A percentile compares a stretch with the other conserved stretches of the same genome.
phyloP scores from a whole-genome alignment of 2,329 filamentous ascomycete genomes.

The Fusarium keratoplasticum region DNA sequence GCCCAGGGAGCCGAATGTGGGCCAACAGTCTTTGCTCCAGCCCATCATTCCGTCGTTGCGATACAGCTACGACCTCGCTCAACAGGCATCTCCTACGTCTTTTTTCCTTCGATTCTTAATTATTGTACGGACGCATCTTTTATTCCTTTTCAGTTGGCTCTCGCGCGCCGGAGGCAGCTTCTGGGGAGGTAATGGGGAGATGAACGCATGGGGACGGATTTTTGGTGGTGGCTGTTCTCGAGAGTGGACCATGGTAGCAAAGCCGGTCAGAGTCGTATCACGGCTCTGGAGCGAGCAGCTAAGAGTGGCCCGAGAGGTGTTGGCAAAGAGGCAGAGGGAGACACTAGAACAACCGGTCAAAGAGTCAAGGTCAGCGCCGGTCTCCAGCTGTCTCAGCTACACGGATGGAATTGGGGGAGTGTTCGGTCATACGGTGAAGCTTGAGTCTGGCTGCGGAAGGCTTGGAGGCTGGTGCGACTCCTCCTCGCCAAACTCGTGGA shows the following conservation, averaged over 20 bases:
- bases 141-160: conserved; percentile 43
- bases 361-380: conserved; percentile 29
- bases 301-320: conserved; percentile 5
- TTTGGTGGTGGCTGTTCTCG: conserved; percentile 12
- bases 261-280: not conserved
- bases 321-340: conserved; percentile 9
- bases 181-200: conserved; percentile 50
- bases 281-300: not conserved
- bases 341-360: conserved; percentile 8
- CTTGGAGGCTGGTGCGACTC: not conserved
- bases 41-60: conserved; percentile 50
- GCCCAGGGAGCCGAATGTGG: conserved; percentile 27
- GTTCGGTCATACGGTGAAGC: conserved; percentile 1
- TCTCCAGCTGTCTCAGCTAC: conserved; percentile 13
- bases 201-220: conserved; percentile 7
- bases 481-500: not conserved
- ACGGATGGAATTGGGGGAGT: conserved; percentile 7
- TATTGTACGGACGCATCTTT: conserved; percentile 35
- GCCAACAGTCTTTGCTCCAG: conserved; percentile 4
- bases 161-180: conserved; percentile 46
- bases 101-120: conserved; percentile 45
- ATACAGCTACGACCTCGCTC: conserved; percentile 49
- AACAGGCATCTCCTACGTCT: conserved; percentile 44
- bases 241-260: not conserved
- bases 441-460: not conserved